A percentile compares a stretch with the other conserved stretches of the same genome.
phyloP scores from a whole-genome alignment of 1,284 basidiomycete genomes.

The Sanghuangporus weigelae region DNA sequence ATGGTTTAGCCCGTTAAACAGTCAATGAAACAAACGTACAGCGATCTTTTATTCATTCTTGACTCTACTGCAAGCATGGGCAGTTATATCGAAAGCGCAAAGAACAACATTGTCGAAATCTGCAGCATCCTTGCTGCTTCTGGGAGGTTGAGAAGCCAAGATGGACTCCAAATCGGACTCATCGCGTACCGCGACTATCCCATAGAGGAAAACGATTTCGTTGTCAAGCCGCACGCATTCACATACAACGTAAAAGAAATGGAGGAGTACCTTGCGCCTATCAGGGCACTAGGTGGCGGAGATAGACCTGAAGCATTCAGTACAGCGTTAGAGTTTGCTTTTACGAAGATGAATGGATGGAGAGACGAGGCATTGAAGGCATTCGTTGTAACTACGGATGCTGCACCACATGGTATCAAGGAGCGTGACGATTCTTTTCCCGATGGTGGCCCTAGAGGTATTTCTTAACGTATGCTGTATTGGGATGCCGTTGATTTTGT shows the following conservation, averaged over 20 bases:
- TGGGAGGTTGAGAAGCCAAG: neutral
- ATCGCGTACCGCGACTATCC: constrained; percentile 6
- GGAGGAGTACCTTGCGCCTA: neutral
- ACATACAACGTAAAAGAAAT: neutral
- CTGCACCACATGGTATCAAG: constrained; percentile 48
- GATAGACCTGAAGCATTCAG: constrained; percentile 26
- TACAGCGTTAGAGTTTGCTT: constrained; percentile 59
- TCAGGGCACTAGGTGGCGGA: neutral
- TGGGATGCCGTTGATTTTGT: constrained; percentile 4
- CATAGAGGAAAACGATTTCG: neutral
- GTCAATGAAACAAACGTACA: neutral
- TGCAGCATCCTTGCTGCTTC: constrained; percentile 1
- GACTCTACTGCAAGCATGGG: constrained; percentile 1
- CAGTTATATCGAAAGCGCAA: constrained; percentile 1
- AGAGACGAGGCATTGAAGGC: constrained; percentile 45
- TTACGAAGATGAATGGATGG: constrained; percentile 37
- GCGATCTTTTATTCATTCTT: constrained; percentile 2
- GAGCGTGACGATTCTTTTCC: constrained; percentile 35
- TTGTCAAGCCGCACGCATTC: neutral
- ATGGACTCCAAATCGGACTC: constrained; percentile 1
- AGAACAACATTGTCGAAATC: constrained; percentile 7
- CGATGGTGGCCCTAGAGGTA: constrained; percentile 18
- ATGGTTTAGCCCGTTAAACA: neutral
- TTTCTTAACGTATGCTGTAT: neutral
- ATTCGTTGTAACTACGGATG: constrained; percentile 48